Percentiles rank a stretch among this genome's conserved stretches.
phyloP scores from a whole-genome alignment of 1,139 yeast species.

The Blastobotrys niveus region DNA sequence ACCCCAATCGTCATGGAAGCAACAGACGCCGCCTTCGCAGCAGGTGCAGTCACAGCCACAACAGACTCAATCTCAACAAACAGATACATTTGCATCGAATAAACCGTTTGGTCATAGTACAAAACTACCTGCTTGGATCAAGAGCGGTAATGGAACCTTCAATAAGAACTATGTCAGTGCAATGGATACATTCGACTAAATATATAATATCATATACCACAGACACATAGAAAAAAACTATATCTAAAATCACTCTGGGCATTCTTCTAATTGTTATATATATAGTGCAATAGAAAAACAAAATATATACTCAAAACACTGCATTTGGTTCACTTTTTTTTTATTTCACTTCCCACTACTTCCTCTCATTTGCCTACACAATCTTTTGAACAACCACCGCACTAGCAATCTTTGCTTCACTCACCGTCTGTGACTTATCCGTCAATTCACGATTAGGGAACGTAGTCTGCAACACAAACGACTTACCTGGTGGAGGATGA shows the following conservation, averaged over 20 bases:
- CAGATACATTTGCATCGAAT: background rate
- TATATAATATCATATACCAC: background rate
- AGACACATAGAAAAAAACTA: background rate
- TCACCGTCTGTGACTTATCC: slow-evolving; percentile 51
- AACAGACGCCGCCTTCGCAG: background rate
- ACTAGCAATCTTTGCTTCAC: slow-evolving; percentile 71
- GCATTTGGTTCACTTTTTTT: background rate
- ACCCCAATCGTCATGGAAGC: background rate
- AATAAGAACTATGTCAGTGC: slow-evolving; percentile 14
- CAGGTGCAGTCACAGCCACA: background rate
- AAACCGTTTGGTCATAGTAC: background rate
- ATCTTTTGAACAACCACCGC: slow-evolving; percentile 73
- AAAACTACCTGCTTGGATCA: too few species aligned
- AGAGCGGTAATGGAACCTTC: slow-evolving; percentile 8
- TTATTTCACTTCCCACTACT: background rate
- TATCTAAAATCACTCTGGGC: background rate
- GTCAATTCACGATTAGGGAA: slow-evolving; percentile 78
- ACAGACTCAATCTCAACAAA: background rate
- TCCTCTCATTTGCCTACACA: background rate
- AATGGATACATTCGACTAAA: slow-evolving; percentile 14
- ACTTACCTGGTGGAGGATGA: slow-evolving; percentile 40
- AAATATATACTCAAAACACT: background rate
- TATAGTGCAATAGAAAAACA: background rate
- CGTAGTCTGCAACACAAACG: slow-evolving; percentile 66
- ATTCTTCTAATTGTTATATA: background rate